Base-by-base conservation (phyloP, 2,329 filamentous ascomycete species). In the Cylindrodendrum hubeiense region DNA sequence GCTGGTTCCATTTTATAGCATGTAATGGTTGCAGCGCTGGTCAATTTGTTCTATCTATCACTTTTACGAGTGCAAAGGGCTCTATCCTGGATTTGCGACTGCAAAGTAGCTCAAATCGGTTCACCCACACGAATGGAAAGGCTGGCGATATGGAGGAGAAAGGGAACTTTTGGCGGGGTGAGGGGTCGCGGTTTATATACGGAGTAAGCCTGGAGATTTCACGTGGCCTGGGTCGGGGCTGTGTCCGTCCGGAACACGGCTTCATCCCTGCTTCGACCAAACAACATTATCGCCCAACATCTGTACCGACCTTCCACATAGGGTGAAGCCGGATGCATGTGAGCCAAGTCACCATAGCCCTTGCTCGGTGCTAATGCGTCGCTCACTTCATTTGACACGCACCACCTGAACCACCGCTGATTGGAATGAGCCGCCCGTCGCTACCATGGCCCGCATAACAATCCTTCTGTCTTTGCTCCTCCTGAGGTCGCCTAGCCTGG, bases 1-100 rank as follows among this genome's bases (percentile, higher is more conserved):
- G 58, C 71, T 70, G 69, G 63, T 30, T 68, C 73, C 76, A 78
- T 77, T 76, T 76, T 76, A 77, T 75, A 76, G 61, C 74, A 74
- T 76, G 67, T 77, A 76, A 76, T 71, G 68, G 66, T 28, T 34
- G 37, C 67, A 67, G 70, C 55, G 71, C 52, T 41, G 52, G 19
- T 66, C 33, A 63, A 62, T 68, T 67, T 56, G 19, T 39, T 63
- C 47, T 47, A 39, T 57, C 22, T 46, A 30, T 24, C 4, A 17
- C 15, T 53, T 26, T 57, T 39, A 26, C 13, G 22, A 4, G 46
- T 5, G 22, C 12, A 21, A 19, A 39, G 41, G 34, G 22, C 15
- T 15, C 26, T 33, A 10, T 21, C 10, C 47, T 33, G n/a, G n/a
- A 9, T 30, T 12, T 50, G 47, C 21, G 12, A n/a, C 21, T 22